Base-by-base conservation (phyloP, 306 rosid species). In the Prunus kanzakura region DNA sequence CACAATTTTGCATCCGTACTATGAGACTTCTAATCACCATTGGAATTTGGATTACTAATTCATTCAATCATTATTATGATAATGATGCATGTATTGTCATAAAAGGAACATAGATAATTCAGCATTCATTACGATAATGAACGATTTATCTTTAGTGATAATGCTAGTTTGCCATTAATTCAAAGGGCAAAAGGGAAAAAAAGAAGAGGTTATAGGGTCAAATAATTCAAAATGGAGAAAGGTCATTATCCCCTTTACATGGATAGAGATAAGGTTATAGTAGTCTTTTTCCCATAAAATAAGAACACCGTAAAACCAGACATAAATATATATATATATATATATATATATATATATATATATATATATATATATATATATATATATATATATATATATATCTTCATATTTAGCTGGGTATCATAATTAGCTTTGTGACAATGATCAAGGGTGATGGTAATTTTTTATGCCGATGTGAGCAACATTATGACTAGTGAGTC, bases 21-120 rank as follows among this genome's bases (percentile, higher is more conserved):
- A 76, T 73, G 76, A 76, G 57, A 43, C 67, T 46, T 80, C 82
- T 71, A 50, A 64, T 81, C 78, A 16, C 75, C 25, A 25, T 1
- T 25, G 38, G 35, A 23, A 23, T 11, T 58, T 69, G 32, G 22
- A n/a, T 62, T 43, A 19, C 47, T 65, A 41, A 60, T 69, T 43
- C 62, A 25, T 43, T 75, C 78, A 72, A 60, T 74, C 79, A 73
- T 72, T 66, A 25, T 50, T 50, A 16, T 77, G 75, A 57, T 70
- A 47, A 57, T 78, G 13, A 66, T 60, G 19, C 61, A 30, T 51
- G 47, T 15, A 22, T 35, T 38, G 51, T 50, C 49, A 64, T 43
- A 32, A 18, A 20, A 18, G 15, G 38, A 35, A 64, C 19, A 2
- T 1, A 5, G 32, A 60, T 23, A 60, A 12, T 60, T 25, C 18